phyloP scores from a whole-genome alignment of 2,329 filamentous ascomycete genomes.

The Didymella exigua region DNA sequence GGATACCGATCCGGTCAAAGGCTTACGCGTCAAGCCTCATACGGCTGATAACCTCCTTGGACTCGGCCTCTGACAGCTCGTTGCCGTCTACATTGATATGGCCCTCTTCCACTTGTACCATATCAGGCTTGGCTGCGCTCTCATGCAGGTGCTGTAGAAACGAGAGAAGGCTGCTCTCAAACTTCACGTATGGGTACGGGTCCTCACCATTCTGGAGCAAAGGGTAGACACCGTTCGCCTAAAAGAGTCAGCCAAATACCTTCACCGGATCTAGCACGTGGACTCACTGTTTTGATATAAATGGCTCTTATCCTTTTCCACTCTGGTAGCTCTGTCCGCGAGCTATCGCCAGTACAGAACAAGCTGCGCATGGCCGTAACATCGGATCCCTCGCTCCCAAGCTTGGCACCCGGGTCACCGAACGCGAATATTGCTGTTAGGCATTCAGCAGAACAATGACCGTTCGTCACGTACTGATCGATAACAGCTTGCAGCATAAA shows the following conservation, averaged over 20 bases:
- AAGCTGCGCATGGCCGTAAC: constrained; percentile 42
- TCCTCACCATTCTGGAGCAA: constrained; percentile 31
- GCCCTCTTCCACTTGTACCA: constrained; percentile 59
- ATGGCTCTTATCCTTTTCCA: constrained; percentile 48
- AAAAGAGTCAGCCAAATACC: constrained; percentile 2
- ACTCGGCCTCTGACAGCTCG: constrained; percentile 39
- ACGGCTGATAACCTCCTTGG: constrained; percentile 40
- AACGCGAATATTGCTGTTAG: constrained; percentile 55
- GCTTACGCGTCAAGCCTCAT: constrained; percentile 32
- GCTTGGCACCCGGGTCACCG: constrained; percentile 43
- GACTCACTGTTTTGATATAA: constrained; percentile 40
- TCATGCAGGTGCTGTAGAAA: constrained; percentile 54
- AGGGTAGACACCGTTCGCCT: background rate
- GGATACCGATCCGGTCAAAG: too few species aligned
- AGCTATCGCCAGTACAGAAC: constrained; percentile 42
- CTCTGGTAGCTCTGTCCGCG: constrained; percentile 34
- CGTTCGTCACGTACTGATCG: constrained; percentile 55
- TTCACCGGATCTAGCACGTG: background rate
- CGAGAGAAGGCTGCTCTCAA: constrained; percentile 49
- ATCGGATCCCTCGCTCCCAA: constrained; percentile 32
- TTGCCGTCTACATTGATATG: constrained; percentile 43
- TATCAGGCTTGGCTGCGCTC: constrained; percentile 53
- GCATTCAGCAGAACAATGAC: constrained; percentile 42
- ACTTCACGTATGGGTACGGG: constrained; percentile 44
- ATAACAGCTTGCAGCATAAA: constrained; percentile 59